Base-by-base conservation (phyloP, 768 basidiomycete species). In the Suillus subluteus region DNA sequence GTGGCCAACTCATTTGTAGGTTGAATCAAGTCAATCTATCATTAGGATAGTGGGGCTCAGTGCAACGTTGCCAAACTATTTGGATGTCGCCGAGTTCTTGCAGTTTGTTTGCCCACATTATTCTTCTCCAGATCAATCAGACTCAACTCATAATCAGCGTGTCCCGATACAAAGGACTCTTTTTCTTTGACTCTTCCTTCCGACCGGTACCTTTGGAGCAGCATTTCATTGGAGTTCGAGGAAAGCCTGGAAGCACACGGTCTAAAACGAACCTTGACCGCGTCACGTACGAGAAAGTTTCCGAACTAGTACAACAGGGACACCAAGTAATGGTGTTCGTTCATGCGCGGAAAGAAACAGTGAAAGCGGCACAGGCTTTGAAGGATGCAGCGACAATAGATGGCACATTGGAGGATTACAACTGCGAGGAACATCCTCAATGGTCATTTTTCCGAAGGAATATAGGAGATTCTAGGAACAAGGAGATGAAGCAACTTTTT, bases 301-400 rank as follows among this genome's bases (percentile, higher is more conserved):
- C 91, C 4, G 91, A 92, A 41, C 82, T 99, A 7, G 93, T 99
- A 37, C 83, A 80, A n/a, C 86, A 89, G 71, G 98, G 96, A 3
- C 98, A 99, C 79, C 98, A 99, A 77, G 95, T 98, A 67, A 99
- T 99, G 96, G 96, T 99, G 0, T 99, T 99, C 73, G 98, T 99
- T 11, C 98, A 99, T 77, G 95, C 98, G 16, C 87, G 98, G 38
- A 99, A 98, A 80, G 98, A 99, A 74, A 99, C 98, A 0, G 98
- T 99, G 62, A 98, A 97, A 75, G 87, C 93, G 1, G 96, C 96
- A 0, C 81, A 88, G 72, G 87, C 84, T 12, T 82, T 99, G 32
- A 88, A 88, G 65, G 98, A 99, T 67, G 83, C 90, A 65, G 89
- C 94, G 4, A 69, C 86, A 4, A 74, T 82, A 18, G 94, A 98